Percentiles rank a stretch among this genome's conserved stretches.
phyloP scores from a whole-genome alignment of 331 rosid species.

The Stylosanthes scabra region DNA sequence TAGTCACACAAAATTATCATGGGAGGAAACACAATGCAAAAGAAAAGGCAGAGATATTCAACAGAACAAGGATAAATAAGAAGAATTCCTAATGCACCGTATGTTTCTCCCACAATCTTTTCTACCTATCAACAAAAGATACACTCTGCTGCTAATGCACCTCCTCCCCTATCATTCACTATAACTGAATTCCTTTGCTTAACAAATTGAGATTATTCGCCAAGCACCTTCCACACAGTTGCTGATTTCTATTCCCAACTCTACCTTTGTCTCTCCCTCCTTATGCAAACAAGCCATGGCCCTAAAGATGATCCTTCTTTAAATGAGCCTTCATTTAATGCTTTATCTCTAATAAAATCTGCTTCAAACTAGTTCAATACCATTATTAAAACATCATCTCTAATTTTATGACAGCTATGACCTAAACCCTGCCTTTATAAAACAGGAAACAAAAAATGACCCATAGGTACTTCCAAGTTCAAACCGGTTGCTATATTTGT shows the following conservation, averaged over 20 bases:
- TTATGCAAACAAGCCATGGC: not conserved
- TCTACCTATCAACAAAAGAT: not conserved
- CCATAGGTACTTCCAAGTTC: no score
- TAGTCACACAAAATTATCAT: not conserved
- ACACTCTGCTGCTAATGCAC: not conserved
- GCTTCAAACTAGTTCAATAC: not conserved
- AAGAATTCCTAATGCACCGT: no score
- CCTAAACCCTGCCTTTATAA: constrained; percentile 10
- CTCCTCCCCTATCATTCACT: not conserved
- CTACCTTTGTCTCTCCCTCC: not conserved
- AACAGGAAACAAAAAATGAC: not conserved
- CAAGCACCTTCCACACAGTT: not conserved
- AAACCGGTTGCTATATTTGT: no score
- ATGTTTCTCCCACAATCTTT: not conserved
- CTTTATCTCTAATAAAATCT: not conserved
- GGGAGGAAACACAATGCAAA: not conserved
- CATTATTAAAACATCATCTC: not conserved
- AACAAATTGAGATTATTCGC: not conserved
- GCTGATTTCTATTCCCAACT: not conserved
- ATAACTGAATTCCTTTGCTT: not conserved
- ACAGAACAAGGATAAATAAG: no score
- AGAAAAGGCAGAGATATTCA: not conserved
- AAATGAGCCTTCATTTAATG: not conserved
- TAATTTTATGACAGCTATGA: not conserved
- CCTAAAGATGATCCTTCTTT: no score